phyloP scores from a whole-genome alignment of 805 yeast species.

The Metschnikowia orientalis region DNA sequence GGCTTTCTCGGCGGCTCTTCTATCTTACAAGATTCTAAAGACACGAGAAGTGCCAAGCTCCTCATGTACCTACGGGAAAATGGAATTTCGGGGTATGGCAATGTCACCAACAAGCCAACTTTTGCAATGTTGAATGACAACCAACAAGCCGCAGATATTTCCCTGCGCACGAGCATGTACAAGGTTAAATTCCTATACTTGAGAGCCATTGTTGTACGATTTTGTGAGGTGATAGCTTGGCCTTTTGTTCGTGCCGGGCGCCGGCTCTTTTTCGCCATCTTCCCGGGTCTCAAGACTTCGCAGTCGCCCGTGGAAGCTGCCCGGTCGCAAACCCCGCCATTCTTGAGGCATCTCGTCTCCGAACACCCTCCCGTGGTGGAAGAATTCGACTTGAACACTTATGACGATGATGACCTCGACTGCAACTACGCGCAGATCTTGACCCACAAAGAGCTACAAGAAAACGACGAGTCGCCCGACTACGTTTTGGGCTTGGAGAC shows the following conservation, averaged over 20 bases:
- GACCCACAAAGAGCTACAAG: constrained; percentile 2
- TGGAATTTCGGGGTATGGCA: constrained; percentile 25
- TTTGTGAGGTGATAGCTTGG: constrained; percentile 23
- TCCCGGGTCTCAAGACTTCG: too few relatives aligned
- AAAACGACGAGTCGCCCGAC: constrained; percentile 14
- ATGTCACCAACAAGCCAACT: constrained; percentile 28
- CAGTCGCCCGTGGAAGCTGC: too few relatives aligned
- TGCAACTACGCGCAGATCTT: background rate
- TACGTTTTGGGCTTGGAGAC: constrained; percentile 4
- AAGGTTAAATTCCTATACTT: constrained; percentile 21
- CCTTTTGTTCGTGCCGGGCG: background rate
- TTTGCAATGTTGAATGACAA: constrained; percentile 18
- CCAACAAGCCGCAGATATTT: too few relatives aligned
- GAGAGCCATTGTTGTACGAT: constrained; percentile 18
- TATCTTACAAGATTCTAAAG: background rate
- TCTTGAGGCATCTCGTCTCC: constrained; percentile 18
- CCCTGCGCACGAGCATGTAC: too few relatives aligned
- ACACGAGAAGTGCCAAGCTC: constrained; percentile 4
- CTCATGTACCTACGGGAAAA: constrained; percentile 11
- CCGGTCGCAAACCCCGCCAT: constrained; percentile 25
- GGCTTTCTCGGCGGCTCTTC: constrained; percentile 1
- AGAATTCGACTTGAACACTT: background rate
- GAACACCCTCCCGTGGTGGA: background rate
- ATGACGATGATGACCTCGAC: constrained; percentile 1
- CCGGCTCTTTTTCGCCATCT: too few relatives aligned